A percentile compares a stretch with the other conserved stretches of the same genome.
phyloP scores from a whole-genome alignment of 2,329 filamentous ascomycete genomes.

The Claviceps arundinis region DNA sequence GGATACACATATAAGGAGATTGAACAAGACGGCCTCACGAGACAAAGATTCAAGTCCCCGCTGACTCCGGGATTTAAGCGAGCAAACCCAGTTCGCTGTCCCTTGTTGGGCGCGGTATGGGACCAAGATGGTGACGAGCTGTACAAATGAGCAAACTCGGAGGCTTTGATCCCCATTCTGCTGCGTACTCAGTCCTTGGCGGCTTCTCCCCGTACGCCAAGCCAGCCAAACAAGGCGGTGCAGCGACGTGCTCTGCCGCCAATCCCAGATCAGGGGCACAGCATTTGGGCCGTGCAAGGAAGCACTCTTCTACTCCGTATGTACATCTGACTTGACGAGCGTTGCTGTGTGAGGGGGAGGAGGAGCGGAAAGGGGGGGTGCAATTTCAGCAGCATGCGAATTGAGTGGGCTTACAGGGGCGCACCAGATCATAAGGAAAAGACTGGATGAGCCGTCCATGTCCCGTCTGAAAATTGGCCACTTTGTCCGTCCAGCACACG shows the following conservation, averaged over 20 bases:
- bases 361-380: constrained; percentile 1
- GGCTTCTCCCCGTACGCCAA: background rate
- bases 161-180: constrained; percentile 7
- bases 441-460: background rate
- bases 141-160: constrained; percentile 12
- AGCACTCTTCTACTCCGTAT: background rate
- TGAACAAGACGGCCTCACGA: constrained; percentile 6
- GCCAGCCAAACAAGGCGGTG: constrained; percentile 6
- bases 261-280: constrained; percentile 9
- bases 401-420: constrained; percentile 1
- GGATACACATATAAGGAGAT: constrained; percentile 22
- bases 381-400: background rate
- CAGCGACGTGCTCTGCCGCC: constrained; percentile 8
- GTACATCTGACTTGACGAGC: background rate
- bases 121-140: constrained; percentile 20
- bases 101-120: constrained; percentile 12
- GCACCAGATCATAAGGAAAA: background rate
- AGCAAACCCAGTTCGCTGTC: constrained; percentile 9
- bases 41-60: constrained; percentile 2
- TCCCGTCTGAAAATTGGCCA: background rate
- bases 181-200: background rate
- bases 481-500: background rate
- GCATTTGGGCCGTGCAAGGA: constrained; percentile 10
- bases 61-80: constrained; percentile 4
- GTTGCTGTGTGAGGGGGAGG: background rate